These are phyloP conservation scores for Acanthochlamys bracteata DNA, from an alignment of 106 monocot genomes.

Conservation along the genomic window DNA sequence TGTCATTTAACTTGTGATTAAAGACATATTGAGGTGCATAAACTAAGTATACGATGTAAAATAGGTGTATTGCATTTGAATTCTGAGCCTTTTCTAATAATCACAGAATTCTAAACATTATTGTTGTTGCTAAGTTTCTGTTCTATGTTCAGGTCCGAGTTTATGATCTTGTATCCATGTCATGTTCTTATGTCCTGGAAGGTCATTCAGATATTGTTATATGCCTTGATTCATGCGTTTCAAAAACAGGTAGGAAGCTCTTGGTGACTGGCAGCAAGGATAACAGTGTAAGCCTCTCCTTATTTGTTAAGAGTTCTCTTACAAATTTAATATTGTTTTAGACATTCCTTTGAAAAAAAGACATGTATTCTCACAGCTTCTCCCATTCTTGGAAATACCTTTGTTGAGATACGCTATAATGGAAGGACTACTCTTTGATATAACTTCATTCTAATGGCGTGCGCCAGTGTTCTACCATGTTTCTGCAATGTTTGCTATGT, in stretches of 20 bases:
- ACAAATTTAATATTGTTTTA: too few species aligned
- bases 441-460: too few species aligned
- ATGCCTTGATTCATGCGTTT: constrained; percentile 69
- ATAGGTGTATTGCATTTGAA: neutral
- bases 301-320: neutral
- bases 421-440: too few species aligned
- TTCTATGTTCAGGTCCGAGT: constrained; percentile 62
- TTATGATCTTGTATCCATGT: constrained; percentile 84
- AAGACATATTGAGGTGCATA: too few species aligned
- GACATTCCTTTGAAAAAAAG: too few species aligned
- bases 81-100: neutral
- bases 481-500: too few species aligned
- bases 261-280: constrained; percentile 92
- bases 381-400: too few species aligned
- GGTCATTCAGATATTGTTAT: constrained; percentile 88
- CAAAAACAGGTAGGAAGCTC: constrained; percentile 49
- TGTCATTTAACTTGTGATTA: neutral
- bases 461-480: too few species aligned
- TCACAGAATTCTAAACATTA: neutral
- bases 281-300: constrained; percentile 54
- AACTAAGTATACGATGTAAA: too few species aligned
- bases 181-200: constrained; percentile 76
- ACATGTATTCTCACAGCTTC: too few species aligned
- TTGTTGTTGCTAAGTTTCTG: neutral
- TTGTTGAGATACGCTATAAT: too few species aligned